A percentile compares a stretch with the other conserved stretches of the same genome.
These are phyloP conservation scores for Tetrapisispora iriomotensis DNA, from an alignment of 805 yeast genomes.

Conservation along the genomic window DNA sequence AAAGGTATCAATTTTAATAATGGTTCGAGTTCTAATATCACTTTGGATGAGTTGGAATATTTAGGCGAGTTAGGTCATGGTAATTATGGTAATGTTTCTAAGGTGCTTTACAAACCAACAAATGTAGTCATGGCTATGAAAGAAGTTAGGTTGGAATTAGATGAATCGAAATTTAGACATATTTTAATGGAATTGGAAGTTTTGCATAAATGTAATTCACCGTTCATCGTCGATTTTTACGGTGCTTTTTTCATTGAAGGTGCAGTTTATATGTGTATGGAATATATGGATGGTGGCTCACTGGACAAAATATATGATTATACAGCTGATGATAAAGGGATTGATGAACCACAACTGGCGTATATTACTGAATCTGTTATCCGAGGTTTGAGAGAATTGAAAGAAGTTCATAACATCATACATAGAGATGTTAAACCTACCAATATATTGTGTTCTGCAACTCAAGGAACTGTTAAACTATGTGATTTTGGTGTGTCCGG, in stretches of 20 bases:
- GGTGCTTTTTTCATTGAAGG: conserved; percentile 98
- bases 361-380: conserved; percentile 72
- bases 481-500: conserved; percentile 97
- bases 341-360: conserved; percentile 73
- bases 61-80: conserved; percentile 90
- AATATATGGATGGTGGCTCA: conserved; percentile 95
- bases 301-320: conserved; percentile 72
- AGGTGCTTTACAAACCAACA: conserved; percentile 88
- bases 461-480: conserved; percentile 72
- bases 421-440: conserved; percentile 98
- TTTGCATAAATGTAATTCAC: conserved; percentile 81
- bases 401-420: conserved; percentile 84
- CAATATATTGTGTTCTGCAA: conserved; percentile 70
- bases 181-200: conserved; percentile 94
- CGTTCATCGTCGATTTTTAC: conserved; percentile 88
- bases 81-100: conserved; percentile 91
- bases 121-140: conserved; percentile 94
- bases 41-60: conserved; percentile 73
- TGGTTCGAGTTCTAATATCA: conserved; percentile 79
- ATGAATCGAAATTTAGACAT: conserved; percentile 87
- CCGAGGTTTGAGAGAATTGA: conserved; percentile 69
- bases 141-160: conserved; percentile 86
- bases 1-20: conserved; percentile 85
- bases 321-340: conserved; percentile 38
- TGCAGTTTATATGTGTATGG: conserved; percentile 97